Evolutionary conservation across 495 filamentous ascomycete genomes (phyloP).

Genomic region (Xylaria acuta): DNA sequence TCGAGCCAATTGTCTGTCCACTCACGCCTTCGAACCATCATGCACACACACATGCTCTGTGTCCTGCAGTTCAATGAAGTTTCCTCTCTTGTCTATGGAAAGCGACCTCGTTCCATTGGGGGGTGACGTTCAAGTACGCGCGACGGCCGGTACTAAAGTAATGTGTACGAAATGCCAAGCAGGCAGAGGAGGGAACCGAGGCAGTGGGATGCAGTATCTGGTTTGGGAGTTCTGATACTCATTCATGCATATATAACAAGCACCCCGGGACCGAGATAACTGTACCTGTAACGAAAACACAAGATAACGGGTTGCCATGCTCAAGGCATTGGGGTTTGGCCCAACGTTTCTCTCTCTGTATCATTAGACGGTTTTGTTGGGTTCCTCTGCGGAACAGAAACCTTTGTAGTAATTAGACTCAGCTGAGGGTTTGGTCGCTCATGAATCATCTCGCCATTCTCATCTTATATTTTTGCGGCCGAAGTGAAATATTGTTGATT

Average conservation of each 20-base stretch:
- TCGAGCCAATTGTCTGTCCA: not conserved
- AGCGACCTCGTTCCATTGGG: not conserved
- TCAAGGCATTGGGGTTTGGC: not conserved
- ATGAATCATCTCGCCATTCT: slow-evolving; percentile 7
- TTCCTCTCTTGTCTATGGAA: not conserved
- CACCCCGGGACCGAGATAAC: not conserved
- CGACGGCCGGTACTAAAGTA: not conserved
- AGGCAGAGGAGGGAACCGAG: not conserved
- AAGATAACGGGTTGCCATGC: not conserved
- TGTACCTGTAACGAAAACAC: slow-evolving; percentile 5
- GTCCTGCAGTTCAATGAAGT: not conserved
- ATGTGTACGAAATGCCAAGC: not conserved
- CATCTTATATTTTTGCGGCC: not conserved
- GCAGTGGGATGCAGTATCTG: not conserved
- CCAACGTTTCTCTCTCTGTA: slow-evolving; percentile 9
- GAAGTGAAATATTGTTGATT: not conserved
- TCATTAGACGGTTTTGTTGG: slow-evolving; percentile 2
- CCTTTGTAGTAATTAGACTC: slow-evolving; percentile 8
- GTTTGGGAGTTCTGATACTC: not conserved
- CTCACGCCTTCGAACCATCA: not conserved
- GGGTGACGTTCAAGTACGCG: not conserved
- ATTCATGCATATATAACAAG: not conserved
- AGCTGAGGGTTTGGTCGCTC: not conserved
- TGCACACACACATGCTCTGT: not conserved
- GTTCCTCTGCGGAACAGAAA: not conserved